Conservation (phyloP, 352 stramenopile genomes). For the Discostella stelligera region DNA sequence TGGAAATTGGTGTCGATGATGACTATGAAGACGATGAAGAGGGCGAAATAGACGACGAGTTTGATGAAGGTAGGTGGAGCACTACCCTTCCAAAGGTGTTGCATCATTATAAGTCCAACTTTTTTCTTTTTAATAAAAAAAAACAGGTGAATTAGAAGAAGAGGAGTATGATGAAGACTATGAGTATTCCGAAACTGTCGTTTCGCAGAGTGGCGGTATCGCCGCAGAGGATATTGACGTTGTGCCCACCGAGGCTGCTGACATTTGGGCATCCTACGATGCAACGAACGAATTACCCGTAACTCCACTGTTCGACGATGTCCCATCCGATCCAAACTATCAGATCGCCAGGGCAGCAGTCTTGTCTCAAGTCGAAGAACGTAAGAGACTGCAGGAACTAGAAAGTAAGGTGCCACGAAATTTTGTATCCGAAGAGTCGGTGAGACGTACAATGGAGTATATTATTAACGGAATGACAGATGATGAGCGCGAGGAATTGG, state of each 20-base stretch:
- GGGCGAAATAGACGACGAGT: constrained; percentile 21
- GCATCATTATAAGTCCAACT: background rate
- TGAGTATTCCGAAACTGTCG: constrained; percentile 17
- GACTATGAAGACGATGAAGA: constrained; percentile 43
- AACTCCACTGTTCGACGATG: constrained; percentile 40
- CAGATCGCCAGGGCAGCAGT: constrained; percentile 49
- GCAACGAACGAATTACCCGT: constrained; percentile 45
- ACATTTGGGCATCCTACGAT: constrained; percentile 43
- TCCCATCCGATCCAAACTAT: constrained; percentile 32
- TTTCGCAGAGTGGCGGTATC: constrained; percentile 38
- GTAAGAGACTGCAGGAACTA: constrained; percentile 28
- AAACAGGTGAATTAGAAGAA: constrained; percentile 37
- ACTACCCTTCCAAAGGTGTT: background rate
- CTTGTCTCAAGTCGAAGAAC: constrained; percentile 41
- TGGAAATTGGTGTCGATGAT: constrained; percentile 14
- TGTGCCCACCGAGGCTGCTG: background rate
- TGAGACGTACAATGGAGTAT: constrained; percentile 37
- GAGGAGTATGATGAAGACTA: constrained; percentile 37
- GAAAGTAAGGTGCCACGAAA: constrained; percentile 26
- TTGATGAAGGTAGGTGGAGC: constrained; percentile 25
- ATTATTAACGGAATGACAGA: constrained; percentile 53
- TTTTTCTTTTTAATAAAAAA: background rate
- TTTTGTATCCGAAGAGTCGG: constrained; percentile 35
- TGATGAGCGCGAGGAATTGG: constrained; percentile 42
- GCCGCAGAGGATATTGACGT: constrained; percentile 36